phyloP scores from a whole-genome alignment of 768 basidiomycete genomes.

The Leucocoprinus leucothites region DNA sequence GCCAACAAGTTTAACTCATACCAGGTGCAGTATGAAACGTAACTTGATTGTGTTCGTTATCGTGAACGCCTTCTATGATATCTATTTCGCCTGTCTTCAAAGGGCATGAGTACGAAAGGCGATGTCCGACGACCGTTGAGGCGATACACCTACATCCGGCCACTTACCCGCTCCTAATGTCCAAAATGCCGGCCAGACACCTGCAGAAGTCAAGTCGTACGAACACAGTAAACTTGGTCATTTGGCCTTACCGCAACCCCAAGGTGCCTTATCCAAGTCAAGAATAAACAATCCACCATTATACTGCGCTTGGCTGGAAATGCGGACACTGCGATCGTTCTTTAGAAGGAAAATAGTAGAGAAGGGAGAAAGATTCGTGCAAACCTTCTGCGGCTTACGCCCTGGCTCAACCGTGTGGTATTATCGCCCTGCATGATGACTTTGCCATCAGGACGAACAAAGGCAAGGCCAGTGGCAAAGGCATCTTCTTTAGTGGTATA shows the following conservation, averaged over 20 bases:
- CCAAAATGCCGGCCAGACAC: constrained; percentile 89
- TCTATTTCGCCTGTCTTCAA: constrained; percentile 75
- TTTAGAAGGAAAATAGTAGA: background rate
- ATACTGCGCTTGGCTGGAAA: constrained; percentile 61
- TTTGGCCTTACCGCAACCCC: constrained; percentile 76
- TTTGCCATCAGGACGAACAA: constrained; percentile 50
- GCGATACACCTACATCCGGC: constrained; percentile 51
- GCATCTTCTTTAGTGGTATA: constrained; percentile 59
- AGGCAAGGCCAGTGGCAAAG: constrained; percentile 51
- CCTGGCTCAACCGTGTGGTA: constrained; percentile 49
- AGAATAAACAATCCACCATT: constrained; percentile 82
- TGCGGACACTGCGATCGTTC: constrained; percentile 57
- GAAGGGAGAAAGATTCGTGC: background rate
- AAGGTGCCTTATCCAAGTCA: constrained; percentile 80
- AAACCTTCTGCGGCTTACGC: constrained; percentile 62
- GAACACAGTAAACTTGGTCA: background rate
- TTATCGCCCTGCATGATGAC: constrained; percentile 80
- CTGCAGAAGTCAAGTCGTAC: constrained; percentile 28
- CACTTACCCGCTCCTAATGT: constrained; percentile 55
- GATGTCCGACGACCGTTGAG: background rate
- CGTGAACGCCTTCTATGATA: constrained; percentile 83
- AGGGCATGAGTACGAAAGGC: too few relatives aligned
- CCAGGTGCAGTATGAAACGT: constrained; percentile 75
- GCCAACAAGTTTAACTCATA: constrained; percentile 19
- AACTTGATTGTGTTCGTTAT: constrained; percentile 81